Base-by-base conservation (phyloP, 148 eudicot genomes). In the Cornus kousa region DNA sequence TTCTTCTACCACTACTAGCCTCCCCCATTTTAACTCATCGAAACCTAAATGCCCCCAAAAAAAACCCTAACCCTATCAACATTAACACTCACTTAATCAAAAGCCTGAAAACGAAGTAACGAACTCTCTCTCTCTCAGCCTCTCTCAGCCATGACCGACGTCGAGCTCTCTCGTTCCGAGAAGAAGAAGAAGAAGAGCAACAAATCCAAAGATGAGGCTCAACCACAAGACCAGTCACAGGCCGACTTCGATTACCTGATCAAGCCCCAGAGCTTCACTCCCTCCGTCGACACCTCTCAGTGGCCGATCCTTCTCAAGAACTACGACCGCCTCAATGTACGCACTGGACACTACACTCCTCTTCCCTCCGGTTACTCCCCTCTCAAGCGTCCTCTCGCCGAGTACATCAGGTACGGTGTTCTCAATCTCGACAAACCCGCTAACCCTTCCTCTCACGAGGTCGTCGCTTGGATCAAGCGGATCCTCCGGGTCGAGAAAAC, bases 251-350 rank as follows among this genome's bases (percentile, higher is more conserved):
- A 92, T 24, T 90, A 53, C 84, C 74, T 89, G 5, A 95, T 95
- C 78, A 95, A 95, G 74, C 98, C 98, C 9, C 94, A 91, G 66
- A 80, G 70, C 77, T 84, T 66, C 84, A 90, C 93, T 0, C 98
- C 98, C 0, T 12, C 91, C 9, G 80, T 86, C 73, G 90, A 93
- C 81, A 93, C 94, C 7, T 89, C 97, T 10, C 71, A 89, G 1
- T 95, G 98, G 98, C 98, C 97, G 60, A 95, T 95, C 22, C 93
- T 95, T 0, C 79, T 95, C n/a, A 93, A 95, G 76, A 93, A 95
- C 83, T 95, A 95, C 79, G 93, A 91, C 70, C 85, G 87, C 17
- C 85, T 93, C 23, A 95, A 95, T 39, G 92, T 91, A 0, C 87
- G 98, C 5, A 95, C 97, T 5, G 98, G 97, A 0, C 97, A 95